A percentile compares a stretch with the other conserved stretches of the same genome.
These are phyloP conservation scores for Cryptococcus sp. DNA, from an alignment of 1,284 basidiomycete genomes.

Conservation along the genomic window DNA sequence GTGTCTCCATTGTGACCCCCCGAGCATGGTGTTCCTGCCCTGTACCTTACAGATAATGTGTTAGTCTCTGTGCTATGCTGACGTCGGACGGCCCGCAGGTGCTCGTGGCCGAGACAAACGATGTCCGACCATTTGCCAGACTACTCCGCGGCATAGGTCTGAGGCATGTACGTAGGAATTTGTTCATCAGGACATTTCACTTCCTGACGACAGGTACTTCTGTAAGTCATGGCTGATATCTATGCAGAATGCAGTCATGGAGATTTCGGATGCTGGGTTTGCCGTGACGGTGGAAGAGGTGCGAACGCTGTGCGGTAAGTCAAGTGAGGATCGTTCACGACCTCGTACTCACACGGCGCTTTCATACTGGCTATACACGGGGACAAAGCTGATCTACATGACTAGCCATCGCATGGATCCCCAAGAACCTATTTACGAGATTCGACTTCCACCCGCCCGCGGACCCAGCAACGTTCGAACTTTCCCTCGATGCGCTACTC, in stretches of 20 bases:
- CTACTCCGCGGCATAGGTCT: constrained; percentile 77
- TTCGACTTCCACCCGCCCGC: constrained; percentile 64
- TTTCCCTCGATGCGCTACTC: constrained; percentile 76
- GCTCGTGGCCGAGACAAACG: constrained; percentile 72
- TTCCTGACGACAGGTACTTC: neutral
- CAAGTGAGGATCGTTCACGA: too few relatives aligned
- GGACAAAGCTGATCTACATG: neutral
- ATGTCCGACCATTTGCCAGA: constrained; percentile 72
- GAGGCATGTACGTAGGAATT: constrained; percentile 59
- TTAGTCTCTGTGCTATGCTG: too few relatives aligned
- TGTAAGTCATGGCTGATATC: neutral
- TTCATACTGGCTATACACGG: neutral
- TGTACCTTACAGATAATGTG: too few relatives aligned
- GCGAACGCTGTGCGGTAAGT: constrained; percentile 70
- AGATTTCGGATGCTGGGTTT: constrained; percentile 68
- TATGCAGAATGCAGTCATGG: constrained; percentile 72
- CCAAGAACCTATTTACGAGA: constrained; percentile 73
- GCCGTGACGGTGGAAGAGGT: constrained; percentile 86
- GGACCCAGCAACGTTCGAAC: constrained; percentile 62
- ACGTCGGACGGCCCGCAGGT: constrained; percentile 57
- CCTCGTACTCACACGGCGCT: constrained; percentile 13
- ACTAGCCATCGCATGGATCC: constrained; percentile 83
- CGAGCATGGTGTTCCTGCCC: too few relatives aligned
- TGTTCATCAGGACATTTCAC: neutral
- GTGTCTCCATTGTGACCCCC: too few relatives aligned